Evolutionary conservation across 352 stramenopile genomes (phyloP), one percentile per base, ranked within the genome.

Genomic region (Vaucheria bursata): DNA sequence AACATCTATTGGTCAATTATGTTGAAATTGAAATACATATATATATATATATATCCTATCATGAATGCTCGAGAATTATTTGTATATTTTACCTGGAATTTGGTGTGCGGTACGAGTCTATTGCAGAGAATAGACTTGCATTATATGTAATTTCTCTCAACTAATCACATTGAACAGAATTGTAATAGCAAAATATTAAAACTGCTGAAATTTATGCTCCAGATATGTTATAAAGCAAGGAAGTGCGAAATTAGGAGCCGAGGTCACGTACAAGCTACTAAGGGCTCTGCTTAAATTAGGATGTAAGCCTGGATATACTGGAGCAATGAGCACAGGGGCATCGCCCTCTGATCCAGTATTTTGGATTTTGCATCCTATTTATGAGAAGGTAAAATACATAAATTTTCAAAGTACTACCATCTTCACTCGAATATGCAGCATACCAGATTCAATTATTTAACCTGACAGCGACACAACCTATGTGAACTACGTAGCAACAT

Each of bases 301-400:
- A 1, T 81, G 75, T 38, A 59, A 65, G 39, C 75, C 75, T 12
- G 45, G 68, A 1, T 64, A 36, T 1, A 39, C 73, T 0, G 75
- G 75, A 18, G 36, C 39, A 25, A 81, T 81, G 69, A 36, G 38
- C 0, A 79, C 74, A 4, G 74, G 77, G 25, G 71, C 71, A 18
- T 75, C 59, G 59, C 77, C 77, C 33, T 72, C 77, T 53, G 77
- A 82, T 12, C 77, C 77, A 5, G 12, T 82, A 0, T 82, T 82
- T 52, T 82, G 71, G 71, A 66, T 82, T n/a, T 67, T 81, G 37
- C 77, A 82, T 49, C 70, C 70, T 0, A 31, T 82, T 25, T 82
- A 72, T 35, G 77, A 82, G 39, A 82, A 82, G 71, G 77, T 68
- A 7, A n/a, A n/a, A n/a, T n/a, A n/a, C n/a, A n/a, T n/a, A n/a